phyloP scores from a whole-genome alignment of 1,284 basidiomycete genomes.

The Schizophyllum amplum region DNA sequence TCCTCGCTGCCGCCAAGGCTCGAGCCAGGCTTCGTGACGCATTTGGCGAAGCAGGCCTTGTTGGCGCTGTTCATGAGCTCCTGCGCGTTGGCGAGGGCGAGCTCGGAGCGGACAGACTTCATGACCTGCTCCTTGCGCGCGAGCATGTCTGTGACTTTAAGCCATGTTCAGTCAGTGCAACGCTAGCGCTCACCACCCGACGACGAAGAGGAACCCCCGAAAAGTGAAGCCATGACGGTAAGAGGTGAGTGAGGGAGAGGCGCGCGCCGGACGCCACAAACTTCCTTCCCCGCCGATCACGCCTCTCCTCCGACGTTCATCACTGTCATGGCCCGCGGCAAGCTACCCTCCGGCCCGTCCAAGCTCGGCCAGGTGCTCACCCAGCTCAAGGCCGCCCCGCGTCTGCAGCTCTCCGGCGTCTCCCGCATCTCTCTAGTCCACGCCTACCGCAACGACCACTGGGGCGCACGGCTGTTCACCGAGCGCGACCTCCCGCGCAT shows the following conservation, averaged over 20 bases:
- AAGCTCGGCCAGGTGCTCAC: not conserved
- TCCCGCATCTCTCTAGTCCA: not conserved
- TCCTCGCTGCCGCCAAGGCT: slow-evolving; percentile 68
- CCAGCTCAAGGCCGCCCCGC: not conserved
- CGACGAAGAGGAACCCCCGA: not conserved
- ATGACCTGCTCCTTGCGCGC: slow-evolving; percentile 66
- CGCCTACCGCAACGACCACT: not conserved
- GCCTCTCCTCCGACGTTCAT: not conserved
- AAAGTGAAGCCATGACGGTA: not conserved
- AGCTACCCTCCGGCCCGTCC: not conserved
- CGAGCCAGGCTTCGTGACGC: slow-evolving; percentile 68
- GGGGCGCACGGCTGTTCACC: not conserved
- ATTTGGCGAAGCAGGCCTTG: slow-evolving; percentile 72
- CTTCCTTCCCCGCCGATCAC: not conserved
- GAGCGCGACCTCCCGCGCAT: not conserved
- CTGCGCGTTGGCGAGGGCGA: slow-evolving; percentile 70
- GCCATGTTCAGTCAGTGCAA: not conserved
- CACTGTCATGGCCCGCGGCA: not conserved
- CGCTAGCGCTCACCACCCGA: not conserved
- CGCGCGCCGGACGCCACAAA: not conserved
- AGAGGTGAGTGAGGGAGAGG: not conserved
- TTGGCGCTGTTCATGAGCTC: slow-evolving; percentile 76
- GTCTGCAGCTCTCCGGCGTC: not conserved
- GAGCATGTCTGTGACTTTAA: slow-evolving; percentile 34
- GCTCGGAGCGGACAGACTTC: slow-evolving; percentile 59